These are phyloP conservation scores for Termitomyces sp. DNA, from an alignment of 768 basidiomycete species.

Conservation along the genomic window DNA sequence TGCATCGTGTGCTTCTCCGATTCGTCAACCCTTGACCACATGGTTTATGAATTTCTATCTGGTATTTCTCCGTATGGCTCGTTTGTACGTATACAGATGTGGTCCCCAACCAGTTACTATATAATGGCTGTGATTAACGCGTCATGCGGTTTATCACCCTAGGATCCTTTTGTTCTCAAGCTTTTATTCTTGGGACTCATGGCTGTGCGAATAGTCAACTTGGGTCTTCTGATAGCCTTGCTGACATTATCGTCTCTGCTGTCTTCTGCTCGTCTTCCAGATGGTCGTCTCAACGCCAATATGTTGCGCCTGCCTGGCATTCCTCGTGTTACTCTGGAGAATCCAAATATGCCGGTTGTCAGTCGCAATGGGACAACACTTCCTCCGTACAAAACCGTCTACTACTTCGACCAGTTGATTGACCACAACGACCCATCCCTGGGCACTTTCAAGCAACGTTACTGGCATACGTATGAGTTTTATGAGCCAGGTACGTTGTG, in stretches of 20 bases:
- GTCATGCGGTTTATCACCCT: neutral
- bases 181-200: neutral
- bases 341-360: conserved; percentile 28
- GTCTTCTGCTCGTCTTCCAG: conserved; percentile 22
- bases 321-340: conserved; percentile 25
- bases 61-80: conserved; percentile 8
- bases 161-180: neutral
- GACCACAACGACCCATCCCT: conserved; percentile 50
- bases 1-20: conserved; percentile 11
- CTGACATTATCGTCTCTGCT: conserved; percentile 17
- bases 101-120: neutral
- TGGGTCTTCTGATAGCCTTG: conserved; percentile 16
- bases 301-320: conserved; percentile 33
- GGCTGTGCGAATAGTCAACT: conserved; percentile 11
- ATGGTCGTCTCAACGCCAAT: conserved; percentile 39
- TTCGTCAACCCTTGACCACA: neutral
- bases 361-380: conserved; percentile 39
- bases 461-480: conserved; percentile 65
- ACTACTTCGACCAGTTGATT: conserved; percentile 54
- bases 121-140: neutral
- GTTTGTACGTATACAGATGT: conserved; percentile 6
- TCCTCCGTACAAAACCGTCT: conserved; percentile 41
- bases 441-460: conserved; percentile 76
- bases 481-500: conserved; percentile 43
- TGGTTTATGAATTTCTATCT: neutral